Base-by-base conservation (phyloP, 257 asterid species). In the Mentha longifolia region DNA sequence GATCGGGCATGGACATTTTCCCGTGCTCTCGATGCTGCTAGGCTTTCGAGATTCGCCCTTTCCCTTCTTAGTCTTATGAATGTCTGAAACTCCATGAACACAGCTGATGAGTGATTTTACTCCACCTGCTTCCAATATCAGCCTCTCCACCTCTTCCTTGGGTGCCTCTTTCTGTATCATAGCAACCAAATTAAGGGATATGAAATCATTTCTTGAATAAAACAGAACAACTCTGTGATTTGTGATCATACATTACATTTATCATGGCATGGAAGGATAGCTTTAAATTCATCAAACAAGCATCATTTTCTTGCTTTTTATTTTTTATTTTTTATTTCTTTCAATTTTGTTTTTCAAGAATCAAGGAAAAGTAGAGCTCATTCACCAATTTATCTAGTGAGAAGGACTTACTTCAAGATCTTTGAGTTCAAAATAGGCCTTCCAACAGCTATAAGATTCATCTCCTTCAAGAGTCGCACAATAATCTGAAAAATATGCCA, bases 401-500 rank as follows among this genome's bases (percentile, higher is more conserved):
- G 17, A 42, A 49, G 6, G 51, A 84, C 88, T 86, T 82, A 95
- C 99, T 82, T 92, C 94, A 63, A 95, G 97, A 54, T 95, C 91
- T 80, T 92, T 84, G 78, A 95, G 98, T 72, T 95, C 97, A 79
- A 92, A 89, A 75, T 95, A 95, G 28, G 98, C 99, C 76, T 74
- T 65, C 99, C 99, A 95, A 85, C 99, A 95, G 83, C 91, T 77
- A 74, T 89, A 95, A 1, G 85, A 85, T 7, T 76, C 89, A 50
- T 92, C 99, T 59, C 98, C 99, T 31, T 95, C 97, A 16, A 95
- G 88, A 9, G 89, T 87, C 77, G 82, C 78, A 68, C 99, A 95
- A 58, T 95, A 92, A 85, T 92, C 99, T 95, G 82, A 33, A 77
- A 33, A 77, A 57, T 1, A 33, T 12, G 43, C 14, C n/a, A 17